These are phyloP conservation scores for Stylonectria norvegica DNA, from an alignment of 2,329 filamentous ascomycete species.

Conservation along the genomic window DNA sequence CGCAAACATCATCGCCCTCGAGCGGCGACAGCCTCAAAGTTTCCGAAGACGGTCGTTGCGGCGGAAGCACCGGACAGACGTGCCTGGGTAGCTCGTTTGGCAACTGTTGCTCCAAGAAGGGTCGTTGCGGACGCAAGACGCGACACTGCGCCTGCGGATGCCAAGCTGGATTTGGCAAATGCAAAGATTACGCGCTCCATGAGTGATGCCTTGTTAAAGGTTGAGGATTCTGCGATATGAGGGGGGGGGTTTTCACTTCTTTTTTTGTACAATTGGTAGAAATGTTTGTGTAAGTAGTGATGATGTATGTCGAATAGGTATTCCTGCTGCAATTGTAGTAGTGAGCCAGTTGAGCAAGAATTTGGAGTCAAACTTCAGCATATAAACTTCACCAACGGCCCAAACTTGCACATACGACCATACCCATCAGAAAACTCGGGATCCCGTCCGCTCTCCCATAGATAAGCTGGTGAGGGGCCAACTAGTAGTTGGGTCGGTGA, in stretches of 20 bases:
- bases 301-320: no score
- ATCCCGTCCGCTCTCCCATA: no score
- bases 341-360: no score
- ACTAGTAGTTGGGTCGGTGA: no score
- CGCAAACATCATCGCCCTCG: constrained; percentile 14
- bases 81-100: constrained; percentile 41
- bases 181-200: constrained; percentile 19
- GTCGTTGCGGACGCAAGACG: constrained; percentile 37
- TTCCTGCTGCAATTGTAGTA: no score
- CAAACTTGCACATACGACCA: no score
- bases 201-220: neutral
- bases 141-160: constrained; percentile 37
- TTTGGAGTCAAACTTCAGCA: no score
- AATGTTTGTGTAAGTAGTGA: no score
- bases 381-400: no score
- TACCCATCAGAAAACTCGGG: no score
- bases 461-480: no score
- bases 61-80: constrained; percentile 37
- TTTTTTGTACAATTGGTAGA: neutral
- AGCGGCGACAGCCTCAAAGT: constrained; percentile 23
- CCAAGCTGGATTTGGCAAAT: constrained; percentile 35
- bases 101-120: constrained; percentile 41
- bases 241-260: neutral
- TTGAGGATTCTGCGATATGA: neutral
- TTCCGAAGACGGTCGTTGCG: constrained; percentile 40